Evolutionary conservation across 768 basidiomycete species (phyloP), one percentile per base, ranked within the genome.

Genomic region (Termitomyces sp.): DNA sequence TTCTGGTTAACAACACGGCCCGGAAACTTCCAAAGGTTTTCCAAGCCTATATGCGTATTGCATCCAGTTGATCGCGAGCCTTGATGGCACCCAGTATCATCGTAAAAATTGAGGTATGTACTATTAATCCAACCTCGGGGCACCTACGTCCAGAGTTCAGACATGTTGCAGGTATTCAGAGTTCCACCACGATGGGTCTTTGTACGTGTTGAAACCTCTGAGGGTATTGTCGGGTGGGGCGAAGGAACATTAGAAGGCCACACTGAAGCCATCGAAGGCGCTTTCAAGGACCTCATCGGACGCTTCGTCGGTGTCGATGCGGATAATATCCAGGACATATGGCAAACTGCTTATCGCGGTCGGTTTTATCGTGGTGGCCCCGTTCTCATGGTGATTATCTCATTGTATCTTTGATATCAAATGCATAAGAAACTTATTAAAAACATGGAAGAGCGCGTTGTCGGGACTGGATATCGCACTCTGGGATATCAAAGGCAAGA

Each of bases 401-500:
- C 57, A n/a, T 61, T 51, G 2, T 36, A 55, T 62, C 54, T 33
- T 15, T 36, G 16, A 34, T 30, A 4, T 5, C 2, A n/a, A n/a
- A 15, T 15, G 13, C 27, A 8, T 18, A 1, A 24, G 7, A 20
- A 53, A n/a, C 39, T 41, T 1, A 53, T 39, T 27, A 18, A 30
- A 30, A 53, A 9, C 9, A n/a, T 30, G 11, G 2, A 58, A 82
- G 79, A 82, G 79, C 31, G 82, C 79, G 9, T 69, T 82, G 11
- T 81, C 83, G 2, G 85, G 86, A 0, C 69, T 89, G 33, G 86
- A 88, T 68, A 89, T 89, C 58, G 86, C 86, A 0, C 73, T 90
- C 1, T 80, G 88, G 88, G 88, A 89, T 65, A 86, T 90, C 71
- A 89, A 89, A 63, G 89, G 89, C n/a, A 88, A 88, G 72, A 84